phyloP scores from a whole-genome alignment of 2,329 filamentous ascomycete genomes.

The Alternaria gaisen region DNA sequence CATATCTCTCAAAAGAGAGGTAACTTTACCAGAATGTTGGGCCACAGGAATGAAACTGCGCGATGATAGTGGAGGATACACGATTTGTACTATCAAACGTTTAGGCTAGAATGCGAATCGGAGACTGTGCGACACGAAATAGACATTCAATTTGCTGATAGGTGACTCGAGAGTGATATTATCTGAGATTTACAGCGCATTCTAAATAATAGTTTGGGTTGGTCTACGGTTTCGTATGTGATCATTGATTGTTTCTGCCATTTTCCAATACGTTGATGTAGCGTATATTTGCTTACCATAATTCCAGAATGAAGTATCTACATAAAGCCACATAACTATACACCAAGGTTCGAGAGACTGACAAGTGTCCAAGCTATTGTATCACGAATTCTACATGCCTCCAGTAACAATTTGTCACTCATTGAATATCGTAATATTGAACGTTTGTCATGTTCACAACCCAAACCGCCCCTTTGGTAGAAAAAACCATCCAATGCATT shows the following conservation, averaged over 20 bases:
- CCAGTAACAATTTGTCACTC: neutral
- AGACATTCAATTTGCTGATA: neutral
- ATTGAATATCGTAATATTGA: neutral
- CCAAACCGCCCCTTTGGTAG: neutral
- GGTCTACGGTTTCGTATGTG: neutral
- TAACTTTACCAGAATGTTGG: neutral
- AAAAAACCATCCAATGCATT: neutral
- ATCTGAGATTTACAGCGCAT: neutral
- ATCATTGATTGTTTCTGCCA: too few species aligned
- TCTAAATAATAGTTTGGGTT: neutral
- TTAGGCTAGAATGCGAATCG: neutral
- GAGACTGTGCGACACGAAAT: conserved; percentile 2
- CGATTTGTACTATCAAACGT: conserved; percentile 13
- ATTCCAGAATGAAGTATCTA: too few species aligned
- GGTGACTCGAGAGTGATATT: neutral
- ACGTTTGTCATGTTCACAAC: neutral
- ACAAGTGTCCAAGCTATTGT: neutral
- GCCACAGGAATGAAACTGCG: neutral
- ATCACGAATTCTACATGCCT: neutral
- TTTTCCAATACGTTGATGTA: neutral
- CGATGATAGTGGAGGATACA: neutral
- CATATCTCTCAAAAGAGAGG: neutral
- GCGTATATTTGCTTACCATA: neutral
- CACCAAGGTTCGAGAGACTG: neutral
- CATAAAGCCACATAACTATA: neutral